Percentiles rank a stretch among this genome's conserved stretches.
phyloP scores from a whole-genome alignment of 169 alveolate species.

The Eimeria mitis region DNA sequence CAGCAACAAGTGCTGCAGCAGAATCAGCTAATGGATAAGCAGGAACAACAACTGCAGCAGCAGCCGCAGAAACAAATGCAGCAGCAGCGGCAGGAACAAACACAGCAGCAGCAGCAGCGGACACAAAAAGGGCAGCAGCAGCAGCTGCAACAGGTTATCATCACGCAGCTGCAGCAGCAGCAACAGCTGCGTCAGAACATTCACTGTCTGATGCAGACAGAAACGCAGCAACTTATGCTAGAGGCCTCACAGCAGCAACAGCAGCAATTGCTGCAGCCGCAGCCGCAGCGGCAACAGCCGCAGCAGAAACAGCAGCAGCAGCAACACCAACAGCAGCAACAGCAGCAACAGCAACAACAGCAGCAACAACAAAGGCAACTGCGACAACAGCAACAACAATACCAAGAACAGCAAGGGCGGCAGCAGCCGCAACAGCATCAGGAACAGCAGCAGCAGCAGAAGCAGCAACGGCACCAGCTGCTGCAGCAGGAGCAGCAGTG shows the following conservation, averaged over 20 bases:
- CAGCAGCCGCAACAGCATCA: not conserved
- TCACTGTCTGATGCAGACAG: not conserved
- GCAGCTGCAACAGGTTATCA: not conserved
- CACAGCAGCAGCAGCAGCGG: not conserved
- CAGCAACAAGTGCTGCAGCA: not conserved
- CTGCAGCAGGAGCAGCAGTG: not conserved
- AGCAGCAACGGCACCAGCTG: not conserved
- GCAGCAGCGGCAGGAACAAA: not conserved
- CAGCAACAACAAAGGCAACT: not conserved
- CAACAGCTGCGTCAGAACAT: not conserved
- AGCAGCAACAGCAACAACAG: not conserved
- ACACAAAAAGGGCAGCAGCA: not conserved
- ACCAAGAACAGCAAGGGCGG: not conserved
- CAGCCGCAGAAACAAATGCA: not conserved
- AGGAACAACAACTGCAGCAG: not conserved
- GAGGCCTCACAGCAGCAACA: not conserved
- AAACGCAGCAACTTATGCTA: not conserved
- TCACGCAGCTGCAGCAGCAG: not conserved
- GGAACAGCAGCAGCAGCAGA: not conserved
- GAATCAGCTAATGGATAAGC: not conserved
- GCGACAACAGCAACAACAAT: not conserved
- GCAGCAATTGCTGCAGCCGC: not conserved
- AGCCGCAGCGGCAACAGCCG: not conserved
- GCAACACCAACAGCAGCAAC: not conserved
- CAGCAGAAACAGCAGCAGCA: not conserved